A percentile compares a stretch with the other conserved stretches of the same genome.
phyloP scores from a whole-genome alignment of 331 rosid species.

The Malus hybrid region DNA sequence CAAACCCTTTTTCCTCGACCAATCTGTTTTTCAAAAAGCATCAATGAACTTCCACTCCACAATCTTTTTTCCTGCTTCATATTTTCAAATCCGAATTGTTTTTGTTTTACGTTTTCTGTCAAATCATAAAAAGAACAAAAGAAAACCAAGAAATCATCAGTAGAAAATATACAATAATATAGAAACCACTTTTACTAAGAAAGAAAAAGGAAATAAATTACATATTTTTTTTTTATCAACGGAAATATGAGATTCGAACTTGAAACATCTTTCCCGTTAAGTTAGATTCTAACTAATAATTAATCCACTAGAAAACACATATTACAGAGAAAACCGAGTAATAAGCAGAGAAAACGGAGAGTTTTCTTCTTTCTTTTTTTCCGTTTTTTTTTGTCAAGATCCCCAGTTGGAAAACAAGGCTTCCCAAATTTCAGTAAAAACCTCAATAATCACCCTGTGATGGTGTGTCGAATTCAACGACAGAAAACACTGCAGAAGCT shows the following conservation, averaged over 20 bases:
- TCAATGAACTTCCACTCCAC: conserved; percentile 8
- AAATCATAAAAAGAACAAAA: conserved; percentile 1
- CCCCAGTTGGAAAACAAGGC: conserved; percentile 71
- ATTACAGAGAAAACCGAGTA: neutral
- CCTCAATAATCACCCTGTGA: conserved; percentile 70
- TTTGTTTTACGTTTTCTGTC: neutral
- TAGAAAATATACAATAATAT: neutral
- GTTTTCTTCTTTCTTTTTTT: no score
- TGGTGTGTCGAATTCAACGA: conserved; percentile 64
- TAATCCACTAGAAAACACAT: neutral
- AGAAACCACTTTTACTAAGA: neutral
- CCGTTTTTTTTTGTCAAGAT: conserved; percentile 2
- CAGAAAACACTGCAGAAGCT: conserved; percentile 84
- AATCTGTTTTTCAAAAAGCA: conserved; percentile 19
- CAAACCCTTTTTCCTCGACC: neutral
- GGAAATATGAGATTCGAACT: no score
- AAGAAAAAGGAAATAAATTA: no score
- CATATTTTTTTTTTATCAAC: neutral
- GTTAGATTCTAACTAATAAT: conserved; percentile 22
- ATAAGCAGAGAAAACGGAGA: no score
- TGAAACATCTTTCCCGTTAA: neutral
- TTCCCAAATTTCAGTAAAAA: conserved; percentile 88
- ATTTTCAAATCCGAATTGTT: conserved; percentile 6
- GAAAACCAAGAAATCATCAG: neutral
- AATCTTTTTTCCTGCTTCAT: conserved; percentile 2